These are phyloP conservation scores for Fusarium sp. DNA, from an alignment of 2,329 filamentous ascomycete species.

Conservation along the genomic window DNA sequence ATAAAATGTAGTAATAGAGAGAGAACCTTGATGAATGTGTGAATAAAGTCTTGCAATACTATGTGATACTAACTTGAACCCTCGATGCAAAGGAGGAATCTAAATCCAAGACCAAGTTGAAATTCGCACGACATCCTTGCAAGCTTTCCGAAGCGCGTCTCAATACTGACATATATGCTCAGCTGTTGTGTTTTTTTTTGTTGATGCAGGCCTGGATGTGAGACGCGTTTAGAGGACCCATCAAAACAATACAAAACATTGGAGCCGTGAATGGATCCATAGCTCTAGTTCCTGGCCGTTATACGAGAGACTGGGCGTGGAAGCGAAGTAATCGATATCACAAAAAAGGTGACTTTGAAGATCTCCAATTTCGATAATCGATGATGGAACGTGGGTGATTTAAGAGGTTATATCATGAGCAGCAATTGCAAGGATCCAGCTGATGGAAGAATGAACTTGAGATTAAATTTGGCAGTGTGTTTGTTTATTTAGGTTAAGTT, in stretches of 20 bases:
- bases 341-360: background rate
- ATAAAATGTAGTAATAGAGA: background rate
- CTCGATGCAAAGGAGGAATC: background rate
- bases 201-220: slow-evolving; percentile 32
- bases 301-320: slow-evolving; percentile 13
- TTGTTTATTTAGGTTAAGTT: slow-evolving; percentile 30
- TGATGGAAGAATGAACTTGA: slow-evolving; percentile 39
- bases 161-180: slow-evolving; percentile 26
- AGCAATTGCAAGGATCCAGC: slow-evolving; percentile 24
- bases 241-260: slow-evolving; percentile 36
- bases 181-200: slow-evolving; percentile 32
- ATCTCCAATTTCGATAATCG: slow-evolving; percentile 23
- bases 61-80: background rate
- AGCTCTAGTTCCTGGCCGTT: background rate
- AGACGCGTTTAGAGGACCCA: slow-evolving; percentile 35
- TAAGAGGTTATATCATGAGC: slow-evolving; percentile 32
- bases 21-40: background rate
- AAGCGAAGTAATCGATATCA: background rate
- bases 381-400: slow-evolving; percentile 33
- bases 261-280: slow-evolving; percentile 24
- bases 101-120: background rate
- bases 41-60: background rate
- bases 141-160: slow-evolving; percentile 1
- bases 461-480: slow-evolving; percentile 44
- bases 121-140: background rate